phyloP scores from a whole-genome alignment of 495 filamentous ascomycete species.

The Penicillium turbatum region DNA sequence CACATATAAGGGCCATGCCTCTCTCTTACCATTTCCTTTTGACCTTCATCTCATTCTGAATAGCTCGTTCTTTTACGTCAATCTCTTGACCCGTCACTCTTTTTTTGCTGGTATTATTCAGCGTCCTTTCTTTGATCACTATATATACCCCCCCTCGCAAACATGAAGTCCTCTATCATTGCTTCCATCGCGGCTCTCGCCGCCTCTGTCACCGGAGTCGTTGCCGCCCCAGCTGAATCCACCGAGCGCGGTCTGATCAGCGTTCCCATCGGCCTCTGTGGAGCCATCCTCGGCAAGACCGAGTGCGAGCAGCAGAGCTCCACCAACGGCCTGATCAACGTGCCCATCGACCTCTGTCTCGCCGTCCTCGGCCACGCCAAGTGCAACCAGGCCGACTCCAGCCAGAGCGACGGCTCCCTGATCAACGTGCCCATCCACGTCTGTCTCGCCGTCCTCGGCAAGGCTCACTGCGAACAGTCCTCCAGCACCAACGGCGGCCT shows the following conservation, averaged over 20 bases:
- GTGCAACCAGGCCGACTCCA: slow-evolving; percentile 24
- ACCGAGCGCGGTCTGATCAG: slow-evolving; percentile 15
- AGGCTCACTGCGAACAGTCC: slow-evolving; percentile 8
- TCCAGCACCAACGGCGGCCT: slow-evolving; percentile 4
- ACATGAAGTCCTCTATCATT: slow-evolving; percentile 32
- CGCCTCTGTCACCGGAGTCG: slow-evolving; percentile 5
- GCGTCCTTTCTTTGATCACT: slow-evolving; percentile 3
- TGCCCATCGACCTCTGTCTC: slow-evolving; percentile 26
- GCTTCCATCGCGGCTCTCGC: slow-evolving; percentile 26
- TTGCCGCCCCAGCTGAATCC: no score
- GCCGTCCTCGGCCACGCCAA: slow-evolving; percentile 28
- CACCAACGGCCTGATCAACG: slow-evolving; percentile 24
- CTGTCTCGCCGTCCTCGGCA: slow-evolving; percentile 19
- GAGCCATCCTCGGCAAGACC: neutral
- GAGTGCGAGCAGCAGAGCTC: slow-evolving; percentile 5
- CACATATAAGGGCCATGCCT: neutral
- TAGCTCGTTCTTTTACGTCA: neutral
- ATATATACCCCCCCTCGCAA: slow-evolving; percentile 3
- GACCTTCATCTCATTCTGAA: neutral
- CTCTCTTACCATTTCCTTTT: neutral
- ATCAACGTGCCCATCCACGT: slow-evolving; percentile 32
- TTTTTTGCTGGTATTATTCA: slow-evolving; percentile 1
- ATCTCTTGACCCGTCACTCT: neutral
- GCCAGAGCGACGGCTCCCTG: slow-evolving; percentile 15
- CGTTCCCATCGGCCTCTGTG: slow-evolving; percentile 17